phyloP scores from a whole-genome alignment of 139 green algal genomes.

The Chlorella vulgaris region DNA sequence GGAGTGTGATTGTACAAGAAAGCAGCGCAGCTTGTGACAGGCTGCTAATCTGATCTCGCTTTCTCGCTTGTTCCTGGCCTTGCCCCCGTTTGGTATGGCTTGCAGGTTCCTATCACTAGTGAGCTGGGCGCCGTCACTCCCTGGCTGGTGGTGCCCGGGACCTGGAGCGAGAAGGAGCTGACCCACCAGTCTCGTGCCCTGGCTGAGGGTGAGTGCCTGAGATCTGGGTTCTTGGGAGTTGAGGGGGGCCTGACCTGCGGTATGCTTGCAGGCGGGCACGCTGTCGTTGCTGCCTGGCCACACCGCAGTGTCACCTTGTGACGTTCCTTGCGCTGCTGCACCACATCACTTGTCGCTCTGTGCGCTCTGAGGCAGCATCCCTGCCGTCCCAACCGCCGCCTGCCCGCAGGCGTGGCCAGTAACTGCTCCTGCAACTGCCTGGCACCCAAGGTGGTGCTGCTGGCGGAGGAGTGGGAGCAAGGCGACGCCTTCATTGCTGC shows the following conservation, averaged over 20 bases:
- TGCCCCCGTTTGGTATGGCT: no score
- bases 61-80: no score
- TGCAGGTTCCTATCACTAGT: slow-evolving; percentile 55
- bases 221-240: no score
- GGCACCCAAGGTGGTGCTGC: slow-evolving; percentile 44
- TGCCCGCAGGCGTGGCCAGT: slow-evolving; percentile 1
- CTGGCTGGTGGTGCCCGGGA: slow-evolving; percentile 78
- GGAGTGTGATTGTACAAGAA: no score
- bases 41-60: no score
- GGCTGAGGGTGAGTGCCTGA: slow-evolving; percentile 56
- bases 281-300: neutral
- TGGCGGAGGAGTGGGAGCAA: slow-evolving; percentile 47
- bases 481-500: slow-evolving; percentile 37
- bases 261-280: neutral
- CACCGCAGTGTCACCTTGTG: slow-evolving; percentile 53
- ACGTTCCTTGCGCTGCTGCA: no score
- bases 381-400: neutral
- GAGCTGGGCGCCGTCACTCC: slow-evolving; percentile 90
- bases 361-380: neutral
- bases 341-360: neutral
- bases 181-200: slow-evolving; percentile 71
- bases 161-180: slow-evolving; percentile 70
- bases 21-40: no score
- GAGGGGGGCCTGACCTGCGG: slow-evolving; percentile 26
- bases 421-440: slow-evolving; percentile 48